Evolutionary conservation across 1,284 basidiomycete genomes (phyloP).

Genomic region (Ceratobasidium sp.): DNA sequence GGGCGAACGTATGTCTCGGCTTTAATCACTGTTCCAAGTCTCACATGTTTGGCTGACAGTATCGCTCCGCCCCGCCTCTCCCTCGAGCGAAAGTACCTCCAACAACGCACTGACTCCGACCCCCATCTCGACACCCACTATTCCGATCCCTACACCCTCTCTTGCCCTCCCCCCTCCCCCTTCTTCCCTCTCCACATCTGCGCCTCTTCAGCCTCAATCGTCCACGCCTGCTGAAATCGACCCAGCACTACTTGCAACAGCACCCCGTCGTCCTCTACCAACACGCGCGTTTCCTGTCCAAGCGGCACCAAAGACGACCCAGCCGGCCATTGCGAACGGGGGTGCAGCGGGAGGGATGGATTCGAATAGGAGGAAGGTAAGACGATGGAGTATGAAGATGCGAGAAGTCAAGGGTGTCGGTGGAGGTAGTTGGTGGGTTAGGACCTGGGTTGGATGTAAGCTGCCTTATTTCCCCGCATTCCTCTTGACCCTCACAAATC

Average conservation of each 20-base stretch:
- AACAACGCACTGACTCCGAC: conserved; percentile 22
- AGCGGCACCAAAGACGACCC: conserved; percentile 24
- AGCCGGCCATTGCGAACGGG: neutral
- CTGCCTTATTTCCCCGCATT: neutral
- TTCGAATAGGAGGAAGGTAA: neutral
- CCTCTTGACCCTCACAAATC: neutral
- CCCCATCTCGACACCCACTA: conserved; percentile 18
- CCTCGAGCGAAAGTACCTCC: conserved; percentile 34
- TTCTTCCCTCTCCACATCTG: neutral
- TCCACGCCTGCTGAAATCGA: conserved; percentile 30
- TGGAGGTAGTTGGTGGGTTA: conserved; percentile 35
- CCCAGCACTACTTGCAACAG: conserved; percentile 25
- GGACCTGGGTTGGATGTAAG: conserved; percentile 34
- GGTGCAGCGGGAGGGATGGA: neutral
- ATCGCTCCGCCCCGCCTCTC: conserved; percentile 25
- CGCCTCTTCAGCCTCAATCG: neutral
- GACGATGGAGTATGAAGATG: conserved; percentile 22
- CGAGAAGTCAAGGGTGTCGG: conserved; percentile 24
- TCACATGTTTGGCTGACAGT: neutral
- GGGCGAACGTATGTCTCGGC: conserved; percentile 5
- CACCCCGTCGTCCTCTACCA: conserved; percentile 32
- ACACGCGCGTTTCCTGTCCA: conserved; percentile 36
- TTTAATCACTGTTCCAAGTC: neutral
- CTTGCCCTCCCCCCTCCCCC: neutral
- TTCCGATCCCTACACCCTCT: neutral